These are phyloP conservation scores for Alternaria triticina DNA, from an alignment of 2,329 filamentous ascomycete species.

Conservation along the genomic window DNA sequence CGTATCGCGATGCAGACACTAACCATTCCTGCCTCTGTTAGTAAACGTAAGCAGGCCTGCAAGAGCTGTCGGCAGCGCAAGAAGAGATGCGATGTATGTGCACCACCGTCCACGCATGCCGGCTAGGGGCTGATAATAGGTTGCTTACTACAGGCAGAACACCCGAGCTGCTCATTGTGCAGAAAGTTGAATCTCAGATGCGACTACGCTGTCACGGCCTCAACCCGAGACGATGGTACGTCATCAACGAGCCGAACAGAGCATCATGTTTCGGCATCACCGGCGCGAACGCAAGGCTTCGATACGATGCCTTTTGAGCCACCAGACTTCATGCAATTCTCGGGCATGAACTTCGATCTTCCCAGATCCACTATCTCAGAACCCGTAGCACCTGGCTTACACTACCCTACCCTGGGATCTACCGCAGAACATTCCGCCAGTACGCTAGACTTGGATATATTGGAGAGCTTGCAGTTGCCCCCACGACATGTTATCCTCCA, in stretches of 20 bases:
- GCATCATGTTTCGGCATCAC: background rate
- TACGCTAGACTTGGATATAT: slow-evolving; percentile 3
- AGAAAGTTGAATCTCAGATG: slow-evolving; percentile 32
- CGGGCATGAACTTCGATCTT: slow-evolving; percentile 18
- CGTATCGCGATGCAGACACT: slow-evolving; percentile 20
- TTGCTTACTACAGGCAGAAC: slow-evolving; percentile 23
- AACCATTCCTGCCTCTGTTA: slow-evolving; percentile 30
- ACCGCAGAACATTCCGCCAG: background rate
- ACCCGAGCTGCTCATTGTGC: slow-evolving; percentile 32
- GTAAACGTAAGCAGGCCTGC: slow-evolving; percentile 45
- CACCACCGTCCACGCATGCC: background rate
- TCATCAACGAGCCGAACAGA: background rate
- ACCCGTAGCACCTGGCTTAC: background rate
- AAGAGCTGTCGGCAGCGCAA: slow-evolving; percentile 43
- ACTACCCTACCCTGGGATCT: slow-evolving; percentile 1
- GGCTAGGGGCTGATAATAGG: slow-evolving; percentile 11
- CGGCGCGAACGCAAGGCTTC: background rate
- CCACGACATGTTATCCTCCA: slow-evolving; percentile 20
- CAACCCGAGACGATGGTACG: background rate
- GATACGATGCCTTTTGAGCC: background rate
- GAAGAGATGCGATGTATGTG: slow-evolving; percentile 39
- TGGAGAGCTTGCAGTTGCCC: slow-evolving; percentile 20
- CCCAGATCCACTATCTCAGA: background rate
- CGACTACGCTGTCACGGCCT: slow-evolving; percentile 22
- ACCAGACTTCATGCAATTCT: slow-evolving; percentile 13